Evolutionary conservation across 1,139 yeast genomes (phyloP), one percentile per base, ranked within the genome.

Genomic region (Pichia sp.): DNA sequence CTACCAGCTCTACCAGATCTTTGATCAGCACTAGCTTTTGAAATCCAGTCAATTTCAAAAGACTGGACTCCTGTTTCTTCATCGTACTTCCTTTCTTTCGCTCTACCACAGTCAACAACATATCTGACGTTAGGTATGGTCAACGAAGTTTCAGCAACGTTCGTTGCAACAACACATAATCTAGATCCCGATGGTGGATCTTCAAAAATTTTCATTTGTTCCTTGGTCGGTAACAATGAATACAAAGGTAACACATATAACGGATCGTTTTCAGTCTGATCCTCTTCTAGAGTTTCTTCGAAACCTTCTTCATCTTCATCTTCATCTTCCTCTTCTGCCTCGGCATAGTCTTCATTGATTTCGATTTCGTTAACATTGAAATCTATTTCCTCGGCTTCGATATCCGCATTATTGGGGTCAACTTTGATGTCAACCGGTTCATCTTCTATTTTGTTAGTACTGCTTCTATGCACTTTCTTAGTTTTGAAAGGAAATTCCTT

Each of bases 1-100:
- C 99, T 87, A 68, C 99, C 99, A 51, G 99, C 99, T 78, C 99
- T 86, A 71, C 99, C 99, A 40, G 96, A 74, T 73, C 99, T 80
- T 75, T 95, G 99, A 61, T 84, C 95, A 0, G 99, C 95, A 56
- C 96, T 87, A 0, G 99, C 99, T 65, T 95, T 90, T 43, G 96
- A 87, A 13, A 93, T 77, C 98, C 98, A 95, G 56, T 84, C 89
- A 51, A 95, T 79, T 66, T 87, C 95, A 70, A 87, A 95, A 56
- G 96, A 87, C 70, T 93, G 98, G 31, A 93, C 96, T 3, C 96
- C 96, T 8, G 90, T 88, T 32, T 82, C 85, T 61, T 87, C 88
- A 62, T 92, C 87, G 67, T 75, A 90, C 58, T 82, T 84, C 53
- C 97, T 79, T 68, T 92, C 98, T 64, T 95, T 95, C 0, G 96